Evolutionary conservation across 225 moss, liverwort and hornwort species (phyloP), one percentile per base, ranked within the genome.

Genomic region (Climacium dendroides): DNA sequence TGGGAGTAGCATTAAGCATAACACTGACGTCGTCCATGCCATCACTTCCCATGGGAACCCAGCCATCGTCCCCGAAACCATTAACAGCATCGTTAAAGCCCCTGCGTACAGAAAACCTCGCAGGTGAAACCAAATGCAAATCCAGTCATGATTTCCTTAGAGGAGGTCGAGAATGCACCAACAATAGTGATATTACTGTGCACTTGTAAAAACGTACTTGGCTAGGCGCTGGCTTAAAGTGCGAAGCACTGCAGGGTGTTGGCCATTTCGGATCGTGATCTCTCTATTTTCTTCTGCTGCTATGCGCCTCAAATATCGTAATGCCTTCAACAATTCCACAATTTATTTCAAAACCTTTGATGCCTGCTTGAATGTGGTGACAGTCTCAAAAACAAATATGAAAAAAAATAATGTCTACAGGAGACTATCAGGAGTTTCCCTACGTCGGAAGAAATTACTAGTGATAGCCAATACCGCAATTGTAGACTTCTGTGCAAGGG

Each of bases 51-150:
- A 96, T 89, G 58, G 93, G 60, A 75, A 91, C 94, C 98, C 98
- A 98, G 52, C 97, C 98, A 89, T 98, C 97, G 86, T 98, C 98
- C 37, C 93, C 92, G 71, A 97, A 98, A 37, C 97, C 97, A 91
- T 98, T 98, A 9, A 98, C 96, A 76, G 98, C 98, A 87, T 98
- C 95, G 37, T 98, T 98, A 91, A 98, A 98, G 34, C 98, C 98
- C 94, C 98, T 98, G 96, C 73, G 65, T 72, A 76, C 70, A 76
- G 28, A 77, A 54, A 57, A 76, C 57, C 74, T 61, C 54, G 78
- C 71, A 59, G 52, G 77, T 84, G 43, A 76, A 86, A 73, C 53
- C 61, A 59, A 72, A 83, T 59, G 66, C 74, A 88, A 85, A 63
- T 47, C 74, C 86, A 50, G 48, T 14, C 29, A 72, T 41, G 39